Conservation (phyloP, 2,329 filamentous ascomycete genomes). For the Gyromitra esculenta region DNA sequence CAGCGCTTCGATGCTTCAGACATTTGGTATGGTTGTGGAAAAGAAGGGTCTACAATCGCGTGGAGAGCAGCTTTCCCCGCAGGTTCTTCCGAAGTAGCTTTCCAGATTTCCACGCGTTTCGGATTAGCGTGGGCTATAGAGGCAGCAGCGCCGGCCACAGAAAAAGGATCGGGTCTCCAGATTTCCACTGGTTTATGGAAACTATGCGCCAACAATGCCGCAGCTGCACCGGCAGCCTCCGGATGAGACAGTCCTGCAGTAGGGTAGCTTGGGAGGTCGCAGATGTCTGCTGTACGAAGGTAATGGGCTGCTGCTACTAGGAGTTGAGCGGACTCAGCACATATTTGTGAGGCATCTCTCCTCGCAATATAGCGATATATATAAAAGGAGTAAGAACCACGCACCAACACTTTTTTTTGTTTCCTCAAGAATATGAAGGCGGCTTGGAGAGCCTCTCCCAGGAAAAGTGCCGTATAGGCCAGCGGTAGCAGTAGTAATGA, state of each 20-base stretch:
- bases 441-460: conserved; percentile 27
- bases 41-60: conserved; percentile 62
- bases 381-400: conserved; percentile 22
- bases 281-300: conserved; percentile 60
- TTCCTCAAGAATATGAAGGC: conserved; percentile 21
- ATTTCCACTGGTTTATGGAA: conserved; percentile 46
- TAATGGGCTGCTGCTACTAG: conserved; percentile 39
- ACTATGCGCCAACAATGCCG: conserved; percentile 44
- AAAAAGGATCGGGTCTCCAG: conserved; percentile 62
- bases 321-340: conserved; percentile 28
- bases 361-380: not conserved
- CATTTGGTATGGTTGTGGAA: conserved; percentile 30
- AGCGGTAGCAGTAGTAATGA: conserved; percentile 13
- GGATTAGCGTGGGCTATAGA: conserved; percentile 77
- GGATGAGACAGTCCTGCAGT: conserved; percentile 69
- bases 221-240: conserved; percentile 44
- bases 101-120: conserved; percentile 71
- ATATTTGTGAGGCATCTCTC: not conserved
- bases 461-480: conserved; percentile 39
- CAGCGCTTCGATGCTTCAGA: conserved; percentile 39
- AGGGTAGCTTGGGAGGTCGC: conserved; percentile 79
- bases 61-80: conserved; percentile 79
- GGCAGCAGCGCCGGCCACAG: conserved; percentile 78
- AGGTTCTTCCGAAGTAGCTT: conserved; percentile 71
- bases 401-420: conserved; percentile 40